Percentiles rank a stretch among this genome's conserved stretches.
phyloP scores from a whole-genome alignment of 768 basidiomycete genomes.

The Leccinum truebloodii region DNA sequence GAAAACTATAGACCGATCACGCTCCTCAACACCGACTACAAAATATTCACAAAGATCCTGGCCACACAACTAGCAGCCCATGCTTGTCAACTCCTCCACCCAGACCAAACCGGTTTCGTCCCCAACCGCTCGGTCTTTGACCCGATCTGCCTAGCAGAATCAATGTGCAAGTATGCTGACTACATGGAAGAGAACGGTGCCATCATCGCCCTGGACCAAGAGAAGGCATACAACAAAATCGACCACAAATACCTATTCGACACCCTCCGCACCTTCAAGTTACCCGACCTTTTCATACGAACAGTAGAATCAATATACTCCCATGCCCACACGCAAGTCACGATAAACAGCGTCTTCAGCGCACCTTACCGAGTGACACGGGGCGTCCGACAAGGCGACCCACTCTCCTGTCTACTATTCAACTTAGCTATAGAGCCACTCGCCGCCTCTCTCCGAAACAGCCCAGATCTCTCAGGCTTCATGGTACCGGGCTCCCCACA shows the following conservation, averaged over 20 bases:
- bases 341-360: background rate
- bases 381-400: constrained; percentile 40
- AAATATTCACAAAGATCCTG: constrained; percentile 31
- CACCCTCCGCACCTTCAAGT: accelerated
- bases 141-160: constrained; percentile 31
- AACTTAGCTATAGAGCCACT: constrained; percentile 33
- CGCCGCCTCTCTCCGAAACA: background rate
- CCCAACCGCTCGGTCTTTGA: constrained; percentile 29
- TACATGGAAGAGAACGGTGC: constrained; percentile 27
- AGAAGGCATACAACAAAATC: constrained; percentile 41
- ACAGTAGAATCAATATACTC: background rate
- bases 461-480: background rate
- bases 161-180: constrained; percentile 16
- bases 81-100: constrained; percentile 12
- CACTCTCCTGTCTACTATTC: constrained; percentile 35
- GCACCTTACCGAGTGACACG: background rate
- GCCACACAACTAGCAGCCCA: constrained; percentile 17
- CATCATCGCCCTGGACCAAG: constrained; percentile 38
- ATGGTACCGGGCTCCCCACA: background rate
- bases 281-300: background rate
- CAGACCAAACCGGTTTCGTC: constrained; percentile 42
- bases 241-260: constrained; percentile 29
- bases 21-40: constrained; percentile 37
- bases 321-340: background rate
- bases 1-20: constrained; percentile 38